These are phyloP conservation scores for Pseudogymnoascus sp. DNA, from an alignment of 2,329 filamentous ascomycete genomes.

Conservation along the genomic window DNA sequence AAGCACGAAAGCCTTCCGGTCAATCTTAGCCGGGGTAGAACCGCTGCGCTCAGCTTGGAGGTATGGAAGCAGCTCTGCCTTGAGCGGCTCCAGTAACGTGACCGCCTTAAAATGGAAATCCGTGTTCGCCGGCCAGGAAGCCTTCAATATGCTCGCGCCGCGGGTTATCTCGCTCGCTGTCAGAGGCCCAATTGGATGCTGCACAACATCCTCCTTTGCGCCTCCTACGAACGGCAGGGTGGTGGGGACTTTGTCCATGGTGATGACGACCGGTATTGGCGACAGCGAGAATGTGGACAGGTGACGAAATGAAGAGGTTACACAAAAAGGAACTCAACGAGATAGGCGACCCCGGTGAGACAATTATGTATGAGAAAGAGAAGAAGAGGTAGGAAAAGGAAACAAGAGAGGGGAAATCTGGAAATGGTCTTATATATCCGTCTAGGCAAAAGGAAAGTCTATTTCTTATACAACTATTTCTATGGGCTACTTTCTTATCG, in stretches of 20 bases:
- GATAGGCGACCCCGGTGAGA: background rate
- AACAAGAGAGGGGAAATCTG: background rate
- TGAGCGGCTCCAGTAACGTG: slow-evolving; percentile 50
- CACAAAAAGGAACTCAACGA: background rate
- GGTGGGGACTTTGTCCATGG: background rate
- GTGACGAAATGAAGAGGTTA: background rate
- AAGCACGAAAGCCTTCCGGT: slow-evolving; percentile 45
- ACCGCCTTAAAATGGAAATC: slow-evolving; percentile 55
- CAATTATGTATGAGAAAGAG: background rate
- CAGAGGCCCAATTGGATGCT: slow-evolving; percentile 53
- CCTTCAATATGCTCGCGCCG: slow-evolving; percentile 40
- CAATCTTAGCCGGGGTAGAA: slow-evolving; percentile 32
- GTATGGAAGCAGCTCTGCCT: slow-evolving; percentile 43
- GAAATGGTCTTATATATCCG: background rate
- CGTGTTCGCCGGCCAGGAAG: slow-evolving; percentile 46
- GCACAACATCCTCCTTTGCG: slow-evolving; percentile 16
- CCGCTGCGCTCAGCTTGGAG: slow-evolving; percentile 41
- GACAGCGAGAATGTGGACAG: background rate
- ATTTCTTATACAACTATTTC: background rate
- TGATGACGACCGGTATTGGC: background rate
- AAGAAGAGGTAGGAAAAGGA: background rate
- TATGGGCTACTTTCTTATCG: slow-evolving; percentile 6
- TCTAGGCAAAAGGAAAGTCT: background rate
- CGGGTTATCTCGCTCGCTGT: slow-evolving; percentile 48
- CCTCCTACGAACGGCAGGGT: slow-evolving; percentile 7